These are phyloP conservation scores for Heliosperma pusillum DNA, from an alignment of 148 eudicot genomes.

Conservation along the genomic window DNA sequence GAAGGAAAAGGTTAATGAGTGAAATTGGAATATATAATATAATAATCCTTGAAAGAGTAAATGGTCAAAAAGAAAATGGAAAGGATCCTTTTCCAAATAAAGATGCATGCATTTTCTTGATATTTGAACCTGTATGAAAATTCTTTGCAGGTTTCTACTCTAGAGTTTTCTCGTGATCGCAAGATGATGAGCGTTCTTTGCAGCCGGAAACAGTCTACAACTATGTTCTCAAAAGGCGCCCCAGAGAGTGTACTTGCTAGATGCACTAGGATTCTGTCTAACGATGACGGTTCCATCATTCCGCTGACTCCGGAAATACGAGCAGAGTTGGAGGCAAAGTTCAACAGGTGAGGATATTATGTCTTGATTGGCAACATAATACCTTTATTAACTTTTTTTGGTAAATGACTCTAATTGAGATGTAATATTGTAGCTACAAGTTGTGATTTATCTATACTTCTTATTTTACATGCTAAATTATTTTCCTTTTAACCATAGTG, in stretches of 20 bases:
- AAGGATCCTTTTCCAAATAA: too few relatives aligned
- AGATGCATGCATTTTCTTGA: background rate
- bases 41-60: too few relatives aligned
- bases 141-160: slow-evolving; percentile 59
- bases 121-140: slow-evolving; percentile 2
- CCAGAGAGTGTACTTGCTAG: slow-evolving; percentile 93
- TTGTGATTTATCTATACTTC: too few relatives aligned
- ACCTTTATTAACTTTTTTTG: background rate
- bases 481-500: background rate
- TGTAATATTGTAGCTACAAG: background rate
- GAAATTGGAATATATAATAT: too few relatives aligned
- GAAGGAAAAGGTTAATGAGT: too few relatives aligned
- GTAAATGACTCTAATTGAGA: background rate
- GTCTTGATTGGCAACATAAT: background rate
- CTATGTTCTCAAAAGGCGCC: slow-evolving; percentile 96
- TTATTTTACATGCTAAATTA: background rate
- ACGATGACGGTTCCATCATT: slow-evolving; percentile 78
- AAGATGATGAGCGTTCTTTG: slow-evolving; percentile 99
- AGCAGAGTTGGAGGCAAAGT: slow-evolving; percentile 74
- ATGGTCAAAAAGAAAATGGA: too few relatives aligned
- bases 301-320: slow-evolving; percentile 69
- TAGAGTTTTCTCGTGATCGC: slow-evolving; percentile 98
- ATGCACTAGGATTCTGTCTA: slow-evolving; percentile 81
- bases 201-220: slow-evolving; percentile 80
- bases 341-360: slow-evolving; percentile 52